Base-by-base conservation (phyloP, 164 flowering plant species). In the Litsea cubeba region DNA sequence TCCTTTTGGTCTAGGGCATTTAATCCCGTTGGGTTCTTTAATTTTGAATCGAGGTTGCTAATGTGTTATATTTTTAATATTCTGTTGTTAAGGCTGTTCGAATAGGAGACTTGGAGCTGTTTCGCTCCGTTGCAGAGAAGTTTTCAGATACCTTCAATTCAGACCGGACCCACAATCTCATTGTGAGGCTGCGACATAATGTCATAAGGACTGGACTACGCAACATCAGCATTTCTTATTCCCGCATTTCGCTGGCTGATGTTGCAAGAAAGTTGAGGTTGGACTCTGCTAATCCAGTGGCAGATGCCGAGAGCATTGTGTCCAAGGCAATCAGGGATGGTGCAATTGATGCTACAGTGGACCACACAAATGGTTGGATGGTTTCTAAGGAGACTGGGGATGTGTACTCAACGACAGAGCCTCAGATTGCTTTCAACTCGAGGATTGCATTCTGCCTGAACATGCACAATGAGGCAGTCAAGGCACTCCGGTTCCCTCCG, bases 301-400 rank as follows among this genome's bases (percentile, higher is more conserved):
- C 97, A 7, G 97, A 92, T 84, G 98, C 97, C 15, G 98, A 95
- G 79, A 87, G 97, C 76, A 91, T 95, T 50, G 97, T 93, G n/a
- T 75, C 98, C 67, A 95, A 93, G 83, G 98, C 98, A 2, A 93
- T 93, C 60, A 82, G 95, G 12, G 98, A 94, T 86, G 97, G 98
- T 57, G 97, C 98, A 1, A 90, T 94, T 50, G 98, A 94, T 79
- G 97, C 98, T 20, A 88, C 91, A 15, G 14, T 95, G 74, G 97
- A 95, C 76, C 98, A 90, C 70, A 82, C 83, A 62, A 91, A 87
- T 70, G 94, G 93, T 12, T 94, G 90, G 86, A 88, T 91, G 98
- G 84, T 94, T 6, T 94, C 95, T 0, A 91, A 72, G 25, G 97
- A 93, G 79, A 92, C 92, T 1, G 98, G 98, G 2, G 98, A 95